A percentile compares a stretch with the other conserved stretches of the same genome.
phyloP scores from a whole-genome alignment of 2,329 filamentous ascomycete species.

The Aspergillus fumigatiaffinis region DNA sequence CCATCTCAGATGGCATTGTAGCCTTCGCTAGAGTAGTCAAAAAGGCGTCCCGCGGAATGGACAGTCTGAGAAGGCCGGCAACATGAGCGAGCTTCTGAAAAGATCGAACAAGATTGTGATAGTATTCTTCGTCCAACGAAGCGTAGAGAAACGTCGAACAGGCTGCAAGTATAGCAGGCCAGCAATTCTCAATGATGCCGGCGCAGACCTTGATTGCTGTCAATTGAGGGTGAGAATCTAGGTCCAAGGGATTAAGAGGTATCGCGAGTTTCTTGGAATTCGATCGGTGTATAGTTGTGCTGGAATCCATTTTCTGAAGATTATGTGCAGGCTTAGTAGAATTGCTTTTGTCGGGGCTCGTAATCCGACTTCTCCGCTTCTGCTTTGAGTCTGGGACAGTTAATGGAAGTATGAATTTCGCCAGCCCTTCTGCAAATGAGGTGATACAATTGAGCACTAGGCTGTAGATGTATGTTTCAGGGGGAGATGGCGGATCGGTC shows the following conservation, averaged over 20 bases:
- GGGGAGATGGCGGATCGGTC: conserved; percentile 72
- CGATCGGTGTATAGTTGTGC: conserved; percentile 19
- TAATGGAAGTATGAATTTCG: conserved; percentile 86
- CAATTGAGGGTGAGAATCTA: conserved; percentile 69
- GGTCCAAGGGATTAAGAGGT: conserved; percentile 75
- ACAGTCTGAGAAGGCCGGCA: conserved; percentile 77
- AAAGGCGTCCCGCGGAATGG: conserved; percentile 88
- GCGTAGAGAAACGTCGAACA: conserved; percentile 95
- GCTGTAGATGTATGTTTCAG: conserved; percentile 91
- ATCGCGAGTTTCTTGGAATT: conserved; percentile 28
- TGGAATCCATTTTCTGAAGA: conserved; percentile 28
- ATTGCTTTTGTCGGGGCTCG: conserved; percentile 36
- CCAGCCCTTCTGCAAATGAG: conserved; percentile 83
- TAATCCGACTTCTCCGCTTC: conserved; percentile 44
- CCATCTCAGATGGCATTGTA: conserved; percentile 74
- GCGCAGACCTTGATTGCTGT: conserved; percentile 72
- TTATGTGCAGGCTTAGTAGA: conserved; percentile 25
- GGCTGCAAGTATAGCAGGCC: conserved; percentile 90
- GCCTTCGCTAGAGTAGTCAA: conserved; percentile 91
- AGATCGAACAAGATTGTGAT: conserved; percentile 83
- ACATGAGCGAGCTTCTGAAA: conserved; percentile 97
- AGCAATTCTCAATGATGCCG: conserved; percentile 82
- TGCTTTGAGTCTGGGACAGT: conserved; percentile 71
- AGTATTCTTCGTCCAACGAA: conserved; percentile 87
- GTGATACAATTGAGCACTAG: conserved; percentile 85